phyloP scores from a whole-genome alignment of 495 filamentous ascomycete species.

The Letharia columbiana region DNA sequence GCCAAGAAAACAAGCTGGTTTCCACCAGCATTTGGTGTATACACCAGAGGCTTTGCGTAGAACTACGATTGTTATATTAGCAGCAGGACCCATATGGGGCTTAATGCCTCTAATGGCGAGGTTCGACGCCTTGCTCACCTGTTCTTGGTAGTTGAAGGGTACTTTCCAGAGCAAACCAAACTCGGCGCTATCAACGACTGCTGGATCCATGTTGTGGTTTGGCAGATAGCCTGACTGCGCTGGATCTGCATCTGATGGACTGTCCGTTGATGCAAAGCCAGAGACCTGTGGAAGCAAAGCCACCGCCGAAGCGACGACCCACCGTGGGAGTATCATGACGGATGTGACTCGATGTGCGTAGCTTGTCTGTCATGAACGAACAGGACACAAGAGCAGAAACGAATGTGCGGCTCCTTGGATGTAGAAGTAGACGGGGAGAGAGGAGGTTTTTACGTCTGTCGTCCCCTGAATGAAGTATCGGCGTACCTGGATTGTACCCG shows the following conservation, averaged over 20 bases:
- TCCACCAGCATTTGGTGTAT: conserved; percentile 29
- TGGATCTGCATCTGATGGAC: conserved; percentile 34
- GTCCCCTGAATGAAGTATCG: not conserved
- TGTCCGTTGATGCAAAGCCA: conserved; percentile 17
- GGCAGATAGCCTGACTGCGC: conserved; percentile 37
- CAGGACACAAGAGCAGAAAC: not conserved
- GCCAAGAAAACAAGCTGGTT: conserved; percentile 36
- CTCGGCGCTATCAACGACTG: conserved; percentile 30
- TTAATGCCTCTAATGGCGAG: not conserved
- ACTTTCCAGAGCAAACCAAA: conserved; percentile 34
- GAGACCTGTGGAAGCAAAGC: conserved; percentile 7
- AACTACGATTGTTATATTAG: conserved; percentile 18
- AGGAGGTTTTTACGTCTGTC: not conserved
- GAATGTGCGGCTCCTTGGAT: not conserved
- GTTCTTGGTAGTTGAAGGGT: conserved; percentile 23
- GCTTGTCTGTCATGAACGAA: not conserved
- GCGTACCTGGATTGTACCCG: not conserved
- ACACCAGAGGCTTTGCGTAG: conserved; percentile 38
- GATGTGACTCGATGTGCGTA: not conserved
- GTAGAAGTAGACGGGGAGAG: not conserved
- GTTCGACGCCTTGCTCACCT: not conserved
- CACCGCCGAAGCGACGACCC: not conserved
- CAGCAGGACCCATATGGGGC: not conserved
- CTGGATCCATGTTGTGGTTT: conserved; percentile 41
- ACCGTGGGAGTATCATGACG: not conserved